These are phyloP conservation scores for Rutstroemia sp. DNA, from an alignment of 2,329 filamentous ascomycete species.

Conservation along the genomic window DNA sequence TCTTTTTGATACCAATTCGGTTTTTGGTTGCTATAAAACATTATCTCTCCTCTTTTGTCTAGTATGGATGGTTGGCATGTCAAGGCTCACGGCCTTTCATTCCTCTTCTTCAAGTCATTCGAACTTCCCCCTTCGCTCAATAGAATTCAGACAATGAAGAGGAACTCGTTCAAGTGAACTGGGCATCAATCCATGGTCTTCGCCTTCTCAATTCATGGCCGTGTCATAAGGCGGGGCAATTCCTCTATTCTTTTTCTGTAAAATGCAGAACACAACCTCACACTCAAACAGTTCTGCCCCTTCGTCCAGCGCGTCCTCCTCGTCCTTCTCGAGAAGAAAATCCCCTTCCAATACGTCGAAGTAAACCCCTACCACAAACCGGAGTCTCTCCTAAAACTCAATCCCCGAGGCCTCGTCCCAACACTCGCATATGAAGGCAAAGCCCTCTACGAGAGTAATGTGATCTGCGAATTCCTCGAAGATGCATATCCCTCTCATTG, in stretches of 20 bases:
- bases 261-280: background rate
- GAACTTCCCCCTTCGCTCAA: too few species aligned
- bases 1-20: too few species aligned
- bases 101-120: too few species aligned
- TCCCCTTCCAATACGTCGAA: slow-evolving; percentile 69
- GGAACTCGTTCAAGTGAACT: too few species aligned
- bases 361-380: slow-evolving; percentile 74
- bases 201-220: too few species aligned
- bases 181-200: too few species aligned
- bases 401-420: slow-evolving; percentile 69
- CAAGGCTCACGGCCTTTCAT: too few species aligned
- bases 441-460: slow-evolving; percentile 64
- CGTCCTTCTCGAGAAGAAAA: slow-evolving; percentile 63
- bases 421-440: slow-evolving; percentile 51
- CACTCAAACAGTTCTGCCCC: slow-evolving; percentile 37
- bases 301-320: slow-evolving; percentile 68
- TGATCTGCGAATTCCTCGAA: slow-evolving; percentile 71
- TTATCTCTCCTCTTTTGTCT: too few species aligned
- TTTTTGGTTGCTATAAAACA: too few species aligned
- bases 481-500: slow-evolving; percentile 51
- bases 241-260: background rate
- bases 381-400: slow-evolving; percentile 58
- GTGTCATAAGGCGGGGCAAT: too few species aligned
- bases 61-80: too few species aligned
- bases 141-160: too few species aligned